Conservation (phyloP, 2,329 filamentous ascomycete species). For the Ceratocystis diversiconidia region DNA sequence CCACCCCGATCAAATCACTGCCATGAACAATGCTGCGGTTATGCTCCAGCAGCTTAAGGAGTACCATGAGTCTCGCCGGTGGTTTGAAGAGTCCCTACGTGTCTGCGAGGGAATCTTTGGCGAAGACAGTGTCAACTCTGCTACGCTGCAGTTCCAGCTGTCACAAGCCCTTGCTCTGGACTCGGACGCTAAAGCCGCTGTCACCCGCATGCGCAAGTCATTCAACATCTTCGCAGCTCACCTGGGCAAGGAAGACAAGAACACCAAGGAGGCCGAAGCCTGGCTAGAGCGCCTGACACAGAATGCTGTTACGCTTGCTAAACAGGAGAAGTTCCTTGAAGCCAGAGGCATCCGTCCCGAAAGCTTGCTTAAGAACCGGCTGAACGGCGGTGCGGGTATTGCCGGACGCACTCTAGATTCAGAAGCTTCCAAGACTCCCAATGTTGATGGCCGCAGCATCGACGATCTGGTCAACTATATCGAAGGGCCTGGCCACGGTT, state of each 20-base stretch:
- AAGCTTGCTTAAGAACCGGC: slow-evolving; percentile 39
- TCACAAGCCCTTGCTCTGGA: slow-evolving; percentile 93
- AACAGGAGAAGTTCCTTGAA: slow-evolving; percentile 79
- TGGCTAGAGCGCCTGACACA: slow-evolving; percentile 95
- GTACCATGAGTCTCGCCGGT: slow-evolving; percentile 85
- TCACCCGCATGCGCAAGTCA: slow-evolving; percentile 87
- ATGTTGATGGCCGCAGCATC: slow-evolving; percentile 66
- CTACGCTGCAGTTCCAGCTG: slow-evolving; percentile 91
- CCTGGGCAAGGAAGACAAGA: slow-evolving; percentile 81
- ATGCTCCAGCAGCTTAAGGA: slow-evolving; percentile 95
- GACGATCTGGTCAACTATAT: slow-evolving; percentile 92
- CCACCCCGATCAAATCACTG: slow-evolving; percentile 96
- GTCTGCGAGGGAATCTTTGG: slow-evolving; percentile 86
- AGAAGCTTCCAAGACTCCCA: slow-evolving; percentile 5
- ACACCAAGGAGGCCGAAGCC: slow-evolving; percentile 93
- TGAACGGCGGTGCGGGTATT: not conserved
- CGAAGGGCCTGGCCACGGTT: slow-evolving; percentile 50
- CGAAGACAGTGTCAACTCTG: slow-evolving; percentile 78
- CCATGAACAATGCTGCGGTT: slow-evolving; percentile 94
- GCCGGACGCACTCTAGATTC: slow-evolving; percentile 23
- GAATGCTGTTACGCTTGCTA: slow-evolving; percentile 86
- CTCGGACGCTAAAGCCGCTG: slow-evolving; percentile 80
- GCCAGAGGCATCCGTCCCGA: slow-evolving; percentile 54
- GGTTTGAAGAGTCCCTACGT: slow-evolving; percentile 86
- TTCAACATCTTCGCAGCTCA: slow-evolving; percentile 88